Evolutionary conservation across 2,329 filamentous ascomycete species (phyloP).

Genomic region (Cercospora berteroae): DNA sequence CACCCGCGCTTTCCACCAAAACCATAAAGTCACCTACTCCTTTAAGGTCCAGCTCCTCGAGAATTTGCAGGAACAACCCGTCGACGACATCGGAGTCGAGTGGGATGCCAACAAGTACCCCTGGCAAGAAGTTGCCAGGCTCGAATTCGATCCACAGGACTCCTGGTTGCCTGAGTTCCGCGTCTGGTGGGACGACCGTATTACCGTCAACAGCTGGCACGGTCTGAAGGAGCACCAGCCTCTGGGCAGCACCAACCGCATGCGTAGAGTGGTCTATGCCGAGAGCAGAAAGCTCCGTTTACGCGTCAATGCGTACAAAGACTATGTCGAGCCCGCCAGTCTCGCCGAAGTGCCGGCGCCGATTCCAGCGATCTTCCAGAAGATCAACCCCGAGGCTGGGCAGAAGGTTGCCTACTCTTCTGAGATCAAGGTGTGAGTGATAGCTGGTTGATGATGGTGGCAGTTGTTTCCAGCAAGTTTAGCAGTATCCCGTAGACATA

Average conservation of each 20-base stretch:
- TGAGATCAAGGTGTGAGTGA: conserved; percentile 6
- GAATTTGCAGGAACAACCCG: conserved; percentile 37
- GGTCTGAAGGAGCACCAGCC: conserved; percentile 42
- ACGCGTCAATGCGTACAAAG: conserved; percentile 42
- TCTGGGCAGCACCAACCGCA: conserved; percentile 42
- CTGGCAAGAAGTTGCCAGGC: conserved; percentile 35
- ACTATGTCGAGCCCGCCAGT: conserved; percentile 41
- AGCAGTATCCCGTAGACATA: background rate
- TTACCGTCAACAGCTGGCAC: conserved; percentile 44
- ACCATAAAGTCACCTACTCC: conserved; percentile 38
- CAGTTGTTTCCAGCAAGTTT: background rate
- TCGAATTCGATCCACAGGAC: conserved; percentile 44
- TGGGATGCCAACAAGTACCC: conserved; percentile 39
- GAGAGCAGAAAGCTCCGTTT: conserved; percentile 43
- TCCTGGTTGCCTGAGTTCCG: conserved; percentile 43
- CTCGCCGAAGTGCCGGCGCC: conserved; percentile 41
- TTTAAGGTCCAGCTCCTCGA: conserved; percentile 38
- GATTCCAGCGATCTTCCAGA: conserved; percentile 32
- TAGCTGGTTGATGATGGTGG: background rate
- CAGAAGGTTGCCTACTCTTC: conserved; percentile 27
- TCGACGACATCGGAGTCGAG: conserved; percentile 37
- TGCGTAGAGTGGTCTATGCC: conserved; percentile 44
- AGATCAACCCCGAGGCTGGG: conserved; percentile 25
- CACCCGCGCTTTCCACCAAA: conserved; percentile 35
- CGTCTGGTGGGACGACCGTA: conserved; percentile 43